Base-by-base conservation (phyloP, 768 basidiomycete species). In the Boletus barrowsii region DNA sequence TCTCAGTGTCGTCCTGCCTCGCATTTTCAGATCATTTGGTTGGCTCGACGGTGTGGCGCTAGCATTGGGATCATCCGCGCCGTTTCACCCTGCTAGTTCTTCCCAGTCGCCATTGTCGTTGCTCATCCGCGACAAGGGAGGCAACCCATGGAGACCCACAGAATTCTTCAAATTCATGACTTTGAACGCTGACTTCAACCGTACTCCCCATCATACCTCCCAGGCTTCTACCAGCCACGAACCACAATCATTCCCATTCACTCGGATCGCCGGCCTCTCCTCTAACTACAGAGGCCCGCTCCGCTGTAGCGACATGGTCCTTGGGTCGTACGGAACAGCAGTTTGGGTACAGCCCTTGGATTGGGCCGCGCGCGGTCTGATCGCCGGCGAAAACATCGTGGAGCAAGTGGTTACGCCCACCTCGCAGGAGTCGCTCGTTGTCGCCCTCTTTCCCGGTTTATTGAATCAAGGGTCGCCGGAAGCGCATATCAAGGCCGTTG, bases 1-100 rank as follows among this genome's bases (percentile, higher is more conserved):
- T 29, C 62, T 65, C 11, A 47, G 59, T 32, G 51, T 48, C 4
- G 49, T 54, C 4, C 52, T 71, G 0, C 75, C 79, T 50, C 49
- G 61, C 1, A 72, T 79, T 0, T 63, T 76, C 37, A 77, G 76
- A 1, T 80, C 81, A 3, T 86, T 86, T 59, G 86, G 86, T 15
- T 87, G 86, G 86, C 78, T 86, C 14, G 86, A 87, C 49, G 80
- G 81, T 9, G 73, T 83, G 36, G 77, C 77, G 3, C 74, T 80
- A 2, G 57, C 72, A 1, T 57, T 66, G 53, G 42, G 46, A 17
- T 49, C 58, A 11, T 24, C 48, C 18, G 32, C 40, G 1, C 45
- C 48, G 5, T 30, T 33, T 30, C 35, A 6, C n/a, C 41, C 55
- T 18, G 35, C n/a, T 5, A 10, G 33, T 24, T 35, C 46, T 30